A percentile compares a stretch with the other conserved stretches of the same genome.
Evolutionary conservation across 192 early-diverging fungal species (phyloP).

Genomic region (Backusella morwellensis): DNA sequence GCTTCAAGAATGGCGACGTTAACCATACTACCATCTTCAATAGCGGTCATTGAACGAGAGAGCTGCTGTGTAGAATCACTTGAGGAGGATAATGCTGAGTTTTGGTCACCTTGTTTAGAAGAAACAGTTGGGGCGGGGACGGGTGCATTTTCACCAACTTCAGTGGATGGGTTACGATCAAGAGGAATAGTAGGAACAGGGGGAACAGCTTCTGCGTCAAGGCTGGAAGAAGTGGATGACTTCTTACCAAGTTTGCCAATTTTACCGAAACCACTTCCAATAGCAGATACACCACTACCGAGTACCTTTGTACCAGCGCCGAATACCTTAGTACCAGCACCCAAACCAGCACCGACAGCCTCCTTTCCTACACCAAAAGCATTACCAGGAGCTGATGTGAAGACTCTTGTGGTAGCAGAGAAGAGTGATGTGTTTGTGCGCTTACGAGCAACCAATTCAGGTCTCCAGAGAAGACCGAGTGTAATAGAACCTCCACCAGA

Average conservation of each 20-base stretch:
- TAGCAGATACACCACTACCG: constrained; percentile 34
- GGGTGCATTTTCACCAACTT: neutral
- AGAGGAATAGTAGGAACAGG: constrained; percentile 5
- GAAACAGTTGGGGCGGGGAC: neutral
- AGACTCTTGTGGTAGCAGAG: constrained; percentile 42
- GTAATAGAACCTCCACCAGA: constrained; percentile 42
- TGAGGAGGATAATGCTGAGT: neutral
- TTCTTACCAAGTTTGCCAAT: constrained; percentile 35
- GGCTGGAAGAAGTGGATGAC: constrained; percentile 16
- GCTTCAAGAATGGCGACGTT: constrained; percentile 47
- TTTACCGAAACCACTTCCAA: constrained; percentile 22
- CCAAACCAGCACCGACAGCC: constrained; percentile 59
- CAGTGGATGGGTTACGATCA: neutral
- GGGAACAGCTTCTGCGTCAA: constrained; percentile 24
- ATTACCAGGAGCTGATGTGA: constrained; percentile 50
- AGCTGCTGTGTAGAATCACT: constrained; percentile 8
- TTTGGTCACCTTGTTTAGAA: constrained; percentile 1
- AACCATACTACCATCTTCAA: constrained; percentile 36
- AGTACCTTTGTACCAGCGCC: constrained; percentile 40
- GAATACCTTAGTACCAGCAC: constrained; percentile 49
- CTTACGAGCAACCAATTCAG: constrained; percentile 41
- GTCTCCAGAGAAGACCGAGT: constrained; percentile 61
- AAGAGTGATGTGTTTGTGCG: constrained; percentile 26
- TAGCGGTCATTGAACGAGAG: neutral
- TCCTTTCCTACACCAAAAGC: constrained; percentile 55